Conservation (phyloP, 2,329 filamentous ascomycete genomes). For the Trichoderma hamatum region DNA sequence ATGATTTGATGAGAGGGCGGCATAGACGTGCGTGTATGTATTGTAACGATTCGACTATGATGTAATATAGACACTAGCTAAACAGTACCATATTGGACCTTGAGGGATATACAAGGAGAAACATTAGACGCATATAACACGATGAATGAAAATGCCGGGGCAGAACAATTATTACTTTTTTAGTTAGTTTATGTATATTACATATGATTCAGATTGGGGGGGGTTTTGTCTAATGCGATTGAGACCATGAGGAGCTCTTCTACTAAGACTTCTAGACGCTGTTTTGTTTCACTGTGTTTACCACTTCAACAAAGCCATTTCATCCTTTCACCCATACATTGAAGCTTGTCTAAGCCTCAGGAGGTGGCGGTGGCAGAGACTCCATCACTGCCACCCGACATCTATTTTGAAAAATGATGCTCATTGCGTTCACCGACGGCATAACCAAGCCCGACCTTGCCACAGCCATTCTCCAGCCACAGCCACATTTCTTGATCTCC, state of each 20-base stretch:
- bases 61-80: conserved; percentile 26
- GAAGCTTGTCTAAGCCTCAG: background rate
- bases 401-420: background rate
- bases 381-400: background rate
- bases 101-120: conserved; percentile 24
- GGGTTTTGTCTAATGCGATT: background rate
- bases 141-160: conserved; percentile 3
- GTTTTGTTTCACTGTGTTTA: background rate
- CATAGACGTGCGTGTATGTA: conserved; percentile 17
- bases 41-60: conserved; percentile 28
- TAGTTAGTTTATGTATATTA: background rate
- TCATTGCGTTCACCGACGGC: conserved; percentile 4
- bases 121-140: conserved; percentile 18
- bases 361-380: conserved; percentile 10
- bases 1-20: conserved; percentile 31
- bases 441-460: background rate
- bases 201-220: background rate
- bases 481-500: background rate
- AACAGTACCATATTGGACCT: conserved; percentile 22
- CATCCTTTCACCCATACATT: background rate
- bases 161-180: background rate
- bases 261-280: too few relatives aligned
- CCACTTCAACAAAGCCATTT: background rate
- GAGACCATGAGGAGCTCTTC: background rate
- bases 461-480: background rate